Evolutionary conservation across 768 basidiomycete genomes (phyloP), one percentile per base, ranked within the genome.

Genomic region (Auricularia cornea): DNA sequence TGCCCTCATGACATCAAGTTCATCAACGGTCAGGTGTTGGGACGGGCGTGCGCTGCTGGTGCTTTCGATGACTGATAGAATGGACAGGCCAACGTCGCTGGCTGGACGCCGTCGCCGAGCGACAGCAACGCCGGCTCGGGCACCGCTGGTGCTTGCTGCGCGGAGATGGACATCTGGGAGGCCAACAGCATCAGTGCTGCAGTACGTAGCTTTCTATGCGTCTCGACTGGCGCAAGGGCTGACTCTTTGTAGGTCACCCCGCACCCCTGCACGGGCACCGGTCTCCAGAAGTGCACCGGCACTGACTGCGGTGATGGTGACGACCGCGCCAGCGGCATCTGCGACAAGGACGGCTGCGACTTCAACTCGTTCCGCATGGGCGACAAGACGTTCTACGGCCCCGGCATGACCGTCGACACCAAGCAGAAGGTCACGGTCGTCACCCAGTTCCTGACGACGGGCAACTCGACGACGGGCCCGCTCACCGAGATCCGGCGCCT

Each of bases 341-440:
- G 83, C 73, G 83, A 84, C 73, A 74, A 76, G 66, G 81, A 81
- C 66, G 83, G 83, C 54, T 84, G 83, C 72, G 83, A 84, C 69
- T 84, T 83, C 79, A 84, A 84, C 80, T 81, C 83, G 33, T 85
- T 69, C 78, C 82, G 83, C 69, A 77, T 81, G 79, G 82, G 83
- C 32, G 68, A 75, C 71, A 59, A 51, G 5, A 40, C 62, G 70
- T 65, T 68, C 72, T 66, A 69, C 67, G 71, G 71, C 18, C 62
- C 62, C 20, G 65, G 68, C 18, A 28, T 33, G 32, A 66, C 68
- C 56, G 61, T 68, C 61, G 64, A 68, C 56, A 68, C 66, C 41
- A 65, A 26, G 64, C 59, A 54, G 59, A 63, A 61, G 48, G 51
- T 68, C 62, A 69, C 68, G 54, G 68, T 69, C 38, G 67, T 69